These are phyloP conservation scores for Schoenoplectus triqueter DNA, from an alignment of 202 grass and related monocot genomes.

Conservation along the genomic window DNA sequence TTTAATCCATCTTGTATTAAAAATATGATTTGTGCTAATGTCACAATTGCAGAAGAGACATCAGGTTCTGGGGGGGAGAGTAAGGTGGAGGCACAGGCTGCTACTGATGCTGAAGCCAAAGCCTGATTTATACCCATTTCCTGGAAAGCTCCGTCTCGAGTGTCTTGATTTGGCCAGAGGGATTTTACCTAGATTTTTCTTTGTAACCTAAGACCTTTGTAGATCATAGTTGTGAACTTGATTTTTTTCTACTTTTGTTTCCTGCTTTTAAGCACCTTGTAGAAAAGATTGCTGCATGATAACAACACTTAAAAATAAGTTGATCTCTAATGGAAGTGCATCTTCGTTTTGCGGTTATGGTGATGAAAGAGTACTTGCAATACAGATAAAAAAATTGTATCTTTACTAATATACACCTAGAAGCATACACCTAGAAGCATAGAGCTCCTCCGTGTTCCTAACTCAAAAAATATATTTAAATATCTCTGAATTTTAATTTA, in stretches of 20 bases:
- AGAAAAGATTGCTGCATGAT: neutral
- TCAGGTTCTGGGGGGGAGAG: conserved; percentile 11
- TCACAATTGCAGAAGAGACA: conserved; percentile 13
- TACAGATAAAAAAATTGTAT: neutral
- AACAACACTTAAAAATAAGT: neutral
- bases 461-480: no score
- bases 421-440: no score
- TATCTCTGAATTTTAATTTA: no score
- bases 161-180: neutral
- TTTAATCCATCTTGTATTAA: neutral
- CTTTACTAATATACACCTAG: no score
- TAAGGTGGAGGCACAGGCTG: conserved; percentile 8
- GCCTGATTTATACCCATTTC: neutral
- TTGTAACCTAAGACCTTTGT: conserved; percentile 6
- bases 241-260: neutral
- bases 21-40: neutral
- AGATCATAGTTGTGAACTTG: conserved; percentile 25
- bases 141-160: neutral
- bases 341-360: neutral
- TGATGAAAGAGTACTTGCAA: neutral
- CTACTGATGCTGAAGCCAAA: conserved; percentile 6
- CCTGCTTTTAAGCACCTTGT: neutral
- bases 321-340: neutral
- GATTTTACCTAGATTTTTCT: conserved; percentile 18
- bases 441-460: no score